These are phyloP conservation scores for Theileria sp. DNA, from an alignment of 169 alveolate species.

Conservation along the genomic window DNA sequence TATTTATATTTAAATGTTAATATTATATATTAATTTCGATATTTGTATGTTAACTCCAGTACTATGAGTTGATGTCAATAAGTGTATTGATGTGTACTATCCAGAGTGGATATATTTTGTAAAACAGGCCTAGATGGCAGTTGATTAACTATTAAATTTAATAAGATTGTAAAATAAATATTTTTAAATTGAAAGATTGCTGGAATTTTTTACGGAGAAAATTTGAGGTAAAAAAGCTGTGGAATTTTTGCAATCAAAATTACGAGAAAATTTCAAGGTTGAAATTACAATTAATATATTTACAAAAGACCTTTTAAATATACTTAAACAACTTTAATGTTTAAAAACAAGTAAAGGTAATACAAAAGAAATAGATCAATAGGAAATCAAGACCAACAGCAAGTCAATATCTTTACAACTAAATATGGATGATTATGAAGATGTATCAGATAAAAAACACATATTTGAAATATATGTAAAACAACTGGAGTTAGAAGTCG, in stretches of 20 bases:
- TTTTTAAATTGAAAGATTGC: neutral
- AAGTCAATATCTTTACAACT: neutral
- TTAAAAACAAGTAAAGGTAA: neutral
- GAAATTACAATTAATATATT: neutral
- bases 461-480: neutral
- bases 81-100: neutral
- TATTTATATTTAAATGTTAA: neutral
- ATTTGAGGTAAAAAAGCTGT: neutral
- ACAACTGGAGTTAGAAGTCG: constrained; percentile 4
- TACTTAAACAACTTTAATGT: no score
- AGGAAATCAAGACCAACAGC: neutral
- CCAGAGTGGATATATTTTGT: neutral
- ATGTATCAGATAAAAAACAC: neutral
- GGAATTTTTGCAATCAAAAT: neutral
- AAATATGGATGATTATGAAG: neutral
- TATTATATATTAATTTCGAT: no score
- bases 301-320: neutral
- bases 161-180: neutral
- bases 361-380: neutral
- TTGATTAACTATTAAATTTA: no score
- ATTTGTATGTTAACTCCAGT: no score
- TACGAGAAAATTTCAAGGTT: neutral
- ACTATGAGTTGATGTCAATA: no score
- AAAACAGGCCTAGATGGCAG: neutral
- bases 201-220: neutral